Base-by-base conservation (phyloP, 352 stramenopile species). In the Plasmopara viticola region DNA sequence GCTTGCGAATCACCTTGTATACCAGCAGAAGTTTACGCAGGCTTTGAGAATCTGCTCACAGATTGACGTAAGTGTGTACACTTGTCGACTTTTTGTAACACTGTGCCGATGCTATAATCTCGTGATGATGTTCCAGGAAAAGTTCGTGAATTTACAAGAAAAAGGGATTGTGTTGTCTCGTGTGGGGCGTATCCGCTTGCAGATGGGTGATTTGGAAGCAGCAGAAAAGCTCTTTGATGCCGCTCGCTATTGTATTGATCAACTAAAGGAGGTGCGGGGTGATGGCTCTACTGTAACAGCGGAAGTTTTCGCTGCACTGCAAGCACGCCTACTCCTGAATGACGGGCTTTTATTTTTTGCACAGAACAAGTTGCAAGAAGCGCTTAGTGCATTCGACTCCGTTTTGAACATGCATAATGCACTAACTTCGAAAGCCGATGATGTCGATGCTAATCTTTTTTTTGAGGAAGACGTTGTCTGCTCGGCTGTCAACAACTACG, bases 361-460 rank as follows among this genome's bases (percentile, higher is more conserved):
- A 7, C 74, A 87, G 53, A 90, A 92, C 58, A 86, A 87, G 48
- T 60, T 90, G 38, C 78, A 92, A 49, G 81, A 92, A 48, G 78
- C 81, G 18, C 62, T 90, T 15, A 75, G 76, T 20, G 74, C 72
- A 17, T 92, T 92, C 48, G 74, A 87, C 41, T 75, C 74, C 12
- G 72, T 88, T 30, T 57, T 90, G 39, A 67, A 82, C 30, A 41
- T 86, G 35, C 56, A 63, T 30, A 62, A 64, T 30, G 44, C 48
- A 4, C 60, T 60, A 53, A 35, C 41, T 12, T 20, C 46, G 33
- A 63, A 48, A 33, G 33, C 37, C 9, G 47, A 53, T 5, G 52
- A 30, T 35, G 48, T 56, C 14, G 77, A 80, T 39, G 62, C 63
- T 15, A 39, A 74, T 12, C 25, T 86, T 17, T 72, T 86, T 12